phyloP scores from a whole-genome alignment of 2,329 filamentous ascomycete species.

The Arthrobotrys iridis region DNA sequence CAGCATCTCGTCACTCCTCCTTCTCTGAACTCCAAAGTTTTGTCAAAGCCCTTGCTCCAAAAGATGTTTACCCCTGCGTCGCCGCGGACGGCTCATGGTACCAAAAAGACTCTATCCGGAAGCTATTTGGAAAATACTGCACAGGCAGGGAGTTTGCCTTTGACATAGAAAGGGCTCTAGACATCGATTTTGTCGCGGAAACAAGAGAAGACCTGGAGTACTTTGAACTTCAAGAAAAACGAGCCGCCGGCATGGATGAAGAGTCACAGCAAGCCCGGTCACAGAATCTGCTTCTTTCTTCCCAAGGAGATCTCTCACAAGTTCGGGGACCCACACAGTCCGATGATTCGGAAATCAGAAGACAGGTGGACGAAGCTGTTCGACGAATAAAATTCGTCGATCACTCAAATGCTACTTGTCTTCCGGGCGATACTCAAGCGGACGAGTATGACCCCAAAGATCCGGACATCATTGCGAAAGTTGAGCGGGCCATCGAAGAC shows the following conservation, averaged over 20 bases:
- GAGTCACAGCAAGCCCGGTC: slow-evolving; percentile 60
- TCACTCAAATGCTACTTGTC: slow-evolving; percentile 6
- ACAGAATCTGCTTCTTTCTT: slow-evolving; percentile 65
- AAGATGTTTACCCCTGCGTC: slow-evolving; percentile 85
- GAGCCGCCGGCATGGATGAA: slow-evolving; percentile 34
- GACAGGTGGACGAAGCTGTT: not conserved
- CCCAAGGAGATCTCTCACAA: slow-evolving; percentile 63
- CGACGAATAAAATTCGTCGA: not conserved
- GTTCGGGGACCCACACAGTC: slow-evolving; percentile 3
- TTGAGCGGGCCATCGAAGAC: slow-evolving; percentile 35
- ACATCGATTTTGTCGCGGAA: slow-evolving; percentile 1
- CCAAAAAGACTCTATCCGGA: slow-evolving; percentile 61
- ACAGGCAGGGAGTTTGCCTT: slow-evolving; percentile 55
- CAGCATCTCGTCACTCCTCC: slow-evolving; percentile 89
- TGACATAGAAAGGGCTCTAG: slow-evolving; percentile 54
- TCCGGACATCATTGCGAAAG: slow-evolving; percentile 24
- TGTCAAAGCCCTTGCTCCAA: slow-evolving; percentile 74
- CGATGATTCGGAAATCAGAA: slow-evolving; percentile 23
- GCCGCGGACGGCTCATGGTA: slow-evolving; percentile 73
- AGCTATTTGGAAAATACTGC: slow-evolving; percentile 57
- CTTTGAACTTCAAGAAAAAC: slow-evolving; percentile 19
- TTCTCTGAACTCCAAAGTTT: slow-evolving; percentile 80
- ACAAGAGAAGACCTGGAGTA: slow-evolving; percentile 9
- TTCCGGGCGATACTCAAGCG: slow-evolving; percentile 36
- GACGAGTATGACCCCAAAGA: slow-evolving; percentile 32